A percentile compares a stretch with the other conserved stretches of the same genome.
These are phyloP conservation scores for Leucosporidium creatinivorum DNA, from an alignment of 768 basidiomycete species.

Conservation along the genomic window DNA sequence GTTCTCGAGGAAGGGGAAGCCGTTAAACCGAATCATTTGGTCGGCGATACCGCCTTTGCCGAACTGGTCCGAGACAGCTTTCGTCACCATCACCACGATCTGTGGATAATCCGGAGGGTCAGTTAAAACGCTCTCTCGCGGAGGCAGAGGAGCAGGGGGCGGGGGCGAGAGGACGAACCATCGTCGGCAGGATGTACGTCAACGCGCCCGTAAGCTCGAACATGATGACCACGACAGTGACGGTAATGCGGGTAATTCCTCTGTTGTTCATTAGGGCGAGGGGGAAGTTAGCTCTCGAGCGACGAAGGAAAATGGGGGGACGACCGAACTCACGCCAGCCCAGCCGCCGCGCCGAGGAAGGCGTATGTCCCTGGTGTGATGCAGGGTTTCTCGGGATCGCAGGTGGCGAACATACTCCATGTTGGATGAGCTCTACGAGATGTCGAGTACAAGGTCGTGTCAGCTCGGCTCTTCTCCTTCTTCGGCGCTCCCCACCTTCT, in stretches of 20 bases:
- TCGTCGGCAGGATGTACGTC: constrained; percentile 93
- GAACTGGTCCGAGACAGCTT: constrained; percentile 90
- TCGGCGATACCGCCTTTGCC: constrained; percentile 93
- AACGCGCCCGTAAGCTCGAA: constrained; percentile 95
- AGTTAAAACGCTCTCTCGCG: too few species aligned
- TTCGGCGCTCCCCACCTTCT: too few species aligned
- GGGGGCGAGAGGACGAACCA: constrained; percentile 70
- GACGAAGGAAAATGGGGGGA: not conserved
- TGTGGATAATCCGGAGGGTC: constrained; percentile 39
- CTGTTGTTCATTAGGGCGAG: constrained; percentile 45
- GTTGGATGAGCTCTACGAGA: constrained; percentile 62
- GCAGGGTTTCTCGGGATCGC: constrained; percentile 84
- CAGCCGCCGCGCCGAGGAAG: constrained; percentile 91
- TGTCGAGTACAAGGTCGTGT: not conserved
- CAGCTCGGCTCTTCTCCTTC: too few species aligned
- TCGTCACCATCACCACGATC: constrained; percentile 94
- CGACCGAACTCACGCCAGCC: constrained; percentile 59
- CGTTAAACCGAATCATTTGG: constrained; percentile 93
- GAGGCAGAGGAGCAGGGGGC: too few species aligned
- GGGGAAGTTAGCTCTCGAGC: not conserved
- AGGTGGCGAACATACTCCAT: constrained; percentile 81
- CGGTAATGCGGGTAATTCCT: constrained; percentile 93
- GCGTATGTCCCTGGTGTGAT: constrained; percentile 99
- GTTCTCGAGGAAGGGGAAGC: constrained; percentile 93
- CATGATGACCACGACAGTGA: constrained; percentile 98